Evolutionary conservation across 345 rosid species (phyloP).

Genomic region (Moricandia moricandioides): DNA sequence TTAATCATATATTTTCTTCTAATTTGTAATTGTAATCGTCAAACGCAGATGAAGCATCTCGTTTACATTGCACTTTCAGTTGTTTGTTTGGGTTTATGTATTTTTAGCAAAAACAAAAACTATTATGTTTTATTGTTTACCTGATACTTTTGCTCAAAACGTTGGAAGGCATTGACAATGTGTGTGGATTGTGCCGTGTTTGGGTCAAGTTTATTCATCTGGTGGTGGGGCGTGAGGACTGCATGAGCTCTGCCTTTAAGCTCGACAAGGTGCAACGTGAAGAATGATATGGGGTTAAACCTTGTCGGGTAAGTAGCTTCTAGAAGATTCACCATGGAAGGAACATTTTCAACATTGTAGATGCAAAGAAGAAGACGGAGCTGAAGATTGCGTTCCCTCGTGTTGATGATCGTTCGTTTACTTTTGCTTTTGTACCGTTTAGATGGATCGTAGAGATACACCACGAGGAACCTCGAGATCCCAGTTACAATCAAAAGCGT

Average conservation of each 20-base stretch:
- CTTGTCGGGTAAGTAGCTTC: conserved; percentile 36
- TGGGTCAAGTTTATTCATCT: conserved; percentile 38
- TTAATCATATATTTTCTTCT: background rate
- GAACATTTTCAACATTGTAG: conserved; percentile 37
- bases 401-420: conserved; percentile 51
- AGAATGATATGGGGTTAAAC: conserved; percentile 32
- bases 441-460: conserved; percentile 57
- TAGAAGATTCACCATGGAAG: conserved; percentile 32
- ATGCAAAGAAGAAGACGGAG: conserved; percentile 52
- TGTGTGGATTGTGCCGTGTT: conserved; percentile 31
- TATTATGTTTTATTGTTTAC: background rate
- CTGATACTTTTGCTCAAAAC: conserved; percentile 39
- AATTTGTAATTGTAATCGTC: background rate
- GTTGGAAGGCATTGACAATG: conserved; percentile 43
- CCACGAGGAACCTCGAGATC: conserved; percentile 43
- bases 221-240: conserved; percentile 35
- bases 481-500: conserved; percentile 25
- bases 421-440: conserved; percentile 49
- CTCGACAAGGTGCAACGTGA: conserved; percentile 32
- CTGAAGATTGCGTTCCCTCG: conserved; percentile 34
- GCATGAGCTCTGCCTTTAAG: conserved; percentile 40
- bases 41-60: background rate
- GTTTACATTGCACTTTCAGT: background rate
- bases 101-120: background rate
- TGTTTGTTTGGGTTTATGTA: background rate